These are phyloP conservation scores for Sugiyamaella boreocaroliniensis DNA, from an alignment of 805 yeast species.

Conservation along the genomic window DNA sequence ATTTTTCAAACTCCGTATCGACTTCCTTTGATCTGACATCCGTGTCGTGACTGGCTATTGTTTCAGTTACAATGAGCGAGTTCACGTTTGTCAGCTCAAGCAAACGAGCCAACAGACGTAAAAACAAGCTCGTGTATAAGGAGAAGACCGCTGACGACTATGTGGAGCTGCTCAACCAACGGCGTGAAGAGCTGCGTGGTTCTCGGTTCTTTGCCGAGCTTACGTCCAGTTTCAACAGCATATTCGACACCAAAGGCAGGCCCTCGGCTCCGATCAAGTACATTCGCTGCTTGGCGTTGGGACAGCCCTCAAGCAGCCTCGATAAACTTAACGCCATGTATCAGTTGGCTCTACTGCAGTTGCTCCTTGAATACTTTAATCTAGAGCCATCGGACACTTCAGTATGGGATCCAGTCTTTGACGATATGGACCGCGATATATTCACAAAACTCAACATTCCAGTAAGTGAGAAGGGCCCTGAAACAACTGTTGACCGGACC, in stretches of 20 bases:
- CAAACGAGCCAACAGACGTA: constrained; percentile 1
- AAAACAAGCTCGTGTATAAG: constrained; percentile 8
- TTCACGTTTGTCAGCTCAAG: not conserved
- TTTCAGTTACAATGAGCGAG: not conserved
- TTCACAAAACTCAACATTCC: constrained; percentile 27
- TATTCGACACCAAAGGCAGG: constrained; percentile 1
- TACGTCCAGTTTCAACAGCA: not conserved
- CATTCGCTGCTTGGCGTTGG: constrained; percentile 67
- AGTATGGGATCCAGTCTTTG: constrained; percentile 61
- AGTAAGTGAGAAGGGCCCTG: constrained; percentile 24
- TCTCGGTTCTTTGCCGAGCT: constrained; percentile 12
- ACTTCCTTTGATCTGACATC: too few relatives aligned
- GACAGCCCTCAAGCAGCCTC: constrained; percentile 46
- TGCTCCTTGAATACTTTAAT: constrained; percentile 31
- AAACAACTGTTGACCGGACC: not conserved
- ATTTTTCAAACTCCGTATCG: too few relatives aligned
- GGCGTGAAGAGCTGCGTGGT: constrained; percentile 4
- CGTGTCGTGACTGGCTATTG: too few relatives aligned
- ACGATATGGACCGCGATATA: constrained; percentile 36
- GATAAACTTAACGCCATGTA: constrained; percentile 50
- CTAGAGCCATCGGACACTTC: constrained; percentile 33
- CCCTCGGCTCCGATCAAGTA: not conserved
- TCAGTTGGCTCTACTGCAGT: constrained; percentile 56
- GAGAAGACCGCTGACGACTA: constrained; percentile 20
- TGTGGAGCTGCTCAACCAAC: constrained; percentile 5